Conservation (phyloP, 768 basidiomycete species). For the Panaeolus papilionaceus region DNA sequence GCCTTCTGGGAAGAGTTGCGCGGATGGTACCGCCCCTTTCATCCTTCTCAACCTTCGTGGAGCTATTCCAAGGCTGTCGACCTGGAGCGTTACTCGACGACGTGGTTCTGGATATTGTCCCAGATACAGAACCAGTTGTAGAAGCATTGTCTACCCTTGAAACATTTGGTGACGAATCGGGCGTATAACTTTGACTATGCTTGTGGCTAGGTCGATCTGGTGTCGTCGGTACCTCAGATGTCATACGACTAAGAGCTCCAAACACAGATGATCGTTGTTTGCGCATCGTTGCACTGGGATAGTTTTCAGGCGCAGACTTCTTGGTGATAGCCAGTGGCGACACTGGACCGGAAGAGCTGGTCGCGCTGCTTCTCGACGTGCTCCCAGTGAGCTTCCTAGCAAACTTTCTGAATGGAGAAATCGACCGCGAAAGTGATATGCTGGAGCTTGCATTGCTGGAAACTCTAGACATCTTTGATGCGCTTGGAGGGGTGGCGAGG, state of each 20-base stretch:
- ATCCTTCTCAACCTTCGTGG: conserved; percentile 65
- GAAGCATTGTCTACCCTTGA: conserved; percentile 39
- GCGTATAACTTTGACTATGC: conserved; percentile 73
- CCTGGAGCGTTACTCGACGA: conserved; percentile 44
- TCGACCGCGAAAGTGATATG: conserved; percentile 68
- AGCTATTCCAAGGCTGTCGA: conserved; percentile 80
- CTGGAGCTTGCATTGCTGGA: conserved; percentile 49
- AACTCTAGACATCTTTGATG: conserved; percentile 46
- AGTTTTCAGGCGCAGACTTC: conserved; percentile 50
- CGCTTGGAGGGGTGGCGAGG: conserved; percentile 69
- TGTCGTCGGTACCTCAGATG: conserved; percentile 53
- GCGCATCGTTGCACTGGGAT: conserved; percentile 38
- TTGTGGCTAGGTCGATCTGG: conserved; percentile 69
- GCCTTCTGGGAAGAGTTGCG: conserved; percentile 52
- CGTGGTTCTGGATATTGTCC: conserved; percentile 33
- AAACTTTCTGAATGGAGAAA: conserved; percentile 82
- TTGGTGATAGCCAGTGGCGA: conserved; percentile 58
- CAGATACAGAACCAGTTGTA: conserved; percentile 6
- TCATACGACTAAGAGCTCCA: conserved; percentile 48
- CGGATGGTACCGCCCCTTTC: conserved; percentile 18
- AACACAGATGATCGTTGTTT: conserved; percentile 73
- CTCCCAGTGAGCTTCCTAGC: conserved; percentile 70
- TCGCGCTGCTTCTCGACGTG: conserved; percentile 7
- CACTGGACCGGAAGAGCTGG: conserved; percentile 35
- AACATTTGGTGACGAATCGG: conserved; percentile 65